These are phyloP conservation scores for Aspergillus jensenii DNA, from an alignment of 2,329 filamentous ascomycete genomes.

Conservation along the genomic window DNA sequence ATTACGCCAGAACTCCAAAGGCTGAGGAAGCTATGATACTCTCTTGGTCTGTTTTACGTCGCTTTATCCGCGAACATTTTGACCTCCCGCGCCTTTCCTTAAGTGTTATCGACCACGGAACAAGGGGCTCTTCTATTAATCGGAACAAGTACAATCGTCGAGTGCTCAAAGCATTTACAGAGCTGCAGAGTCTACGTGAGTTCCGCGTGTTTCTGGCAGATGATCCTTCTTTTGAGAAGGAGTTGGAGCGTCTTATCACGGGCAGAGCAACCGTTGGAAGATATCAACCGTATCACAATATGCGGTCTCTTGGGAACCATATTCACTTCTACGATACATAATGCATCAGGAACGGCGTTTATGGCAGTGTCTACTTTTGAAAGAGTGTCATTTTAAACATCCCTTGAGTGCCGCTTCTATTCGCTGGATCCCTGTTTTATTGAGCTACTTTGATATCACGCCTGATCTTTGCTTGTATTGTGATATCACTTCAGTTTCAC, in stretches of 20 bases:
- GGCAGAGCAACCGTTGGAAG: constrained; percentile 5
- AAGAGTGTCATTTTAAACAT: neutral
- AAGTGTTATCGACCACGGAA: constrained; percentile 21
- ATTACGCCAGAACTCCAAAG: neutral
- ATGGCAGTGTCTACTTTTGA: neutral
- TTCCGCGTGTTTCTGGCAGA: constrained; percentile 21
- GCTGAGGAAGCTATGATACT: constrained; percentile 14
- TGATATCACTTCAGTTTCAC: neutral
- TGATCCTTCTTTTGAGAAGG: constrained; percentile 19
- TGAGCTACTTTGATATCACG: neutral
- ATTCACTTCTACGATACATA: neutral
- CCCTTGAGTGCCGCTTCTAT: neutral
- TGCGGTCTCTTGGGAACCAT: neutral
- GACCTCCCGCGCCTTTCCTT: constrained; percentile 20
- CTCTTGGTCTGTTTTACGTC: constrained; percentile 25
- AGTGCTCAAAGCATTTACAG: constrained; percentile 19
- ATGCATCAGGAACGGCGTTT: neutral
- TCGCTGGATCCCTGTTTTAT: neutral
- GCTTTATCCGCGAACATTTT: constrained; percentile 31
- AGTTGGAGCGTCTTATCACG: constrained; percentile 17
- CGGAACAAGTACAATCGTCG: constrained; percentile 20
- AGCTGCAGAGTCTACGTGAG: constrained; percentile 19
- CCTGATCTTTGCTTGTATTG: neutral
- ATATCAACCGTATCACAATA: neutral
- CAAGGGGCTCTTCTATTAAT: neutral